Conservation (phyloP, 1,139 yeast species). For the Hemisphaericaspora xylanilytica region DNA sequence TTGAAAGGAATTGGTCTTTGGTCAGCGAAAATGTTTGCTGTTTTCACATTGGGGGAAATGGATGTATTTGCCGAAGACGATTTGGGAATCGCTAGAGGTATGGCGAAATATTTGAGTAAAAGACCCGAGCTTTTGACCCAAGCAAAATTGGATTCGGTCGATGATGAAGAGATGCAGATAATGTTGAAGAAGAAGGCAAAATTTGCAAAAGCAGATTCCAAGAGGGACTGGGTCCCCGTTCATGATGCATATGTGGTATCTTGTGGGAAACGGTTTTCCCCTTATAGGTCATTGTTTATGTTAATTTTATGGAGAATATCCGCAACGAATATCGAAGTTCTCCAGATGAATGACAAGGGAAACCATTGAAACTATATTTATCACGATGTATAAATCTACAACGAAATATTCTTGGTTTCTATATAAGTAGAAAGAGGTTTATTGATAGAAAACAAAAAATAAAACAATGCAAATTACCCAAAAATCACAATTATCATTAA, state of each 20-base stretch:
- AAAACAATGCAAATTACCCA: neutral
- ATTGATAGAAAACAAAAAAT: neutral
- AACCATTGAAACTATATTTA: too few relatives aligned
- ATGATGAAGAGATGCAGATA: conserved; percentile 27
- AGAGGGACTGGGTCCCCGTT: conserved; percentile 56
- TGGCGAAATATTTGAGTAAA: conserved; percentile 56
- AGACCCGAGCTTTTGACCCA: conserved; percentile 52
- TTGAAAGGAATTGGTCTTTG: conserved; percentile 86
- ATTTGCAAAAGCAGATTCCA: conserved; percentile 40
- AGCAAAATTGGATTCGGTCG: conserved; percentile 33
- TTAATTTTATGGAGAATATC: conserved; percentile 71
- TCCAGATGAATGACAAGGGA: conserved; percentile 24
- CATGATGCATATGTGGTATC: conserved; percentile 58
- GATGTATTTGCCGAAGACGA: conserved; percentile 80
- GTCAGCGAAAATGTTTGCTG: conserved; percentile 86
- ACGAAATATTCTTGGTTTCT: too few relatives aligned
- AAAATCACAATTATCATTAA: conserved; percentile 6
- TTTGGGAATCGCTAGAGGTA: conserved; percentile 82
- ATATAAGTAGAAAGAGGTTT: conserved; percentile 1
- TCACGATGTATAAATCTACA: too few relatives aligned
- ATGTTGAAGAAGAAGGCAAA: conserved; percentile 35
- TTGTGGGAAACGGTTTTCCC: conserved; percentile 58
- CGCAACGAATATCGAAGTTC: conserved; percentile 55
- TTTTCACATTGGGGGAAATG: conserved; percentile 63
- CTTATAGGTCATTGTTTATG: conserved; percentile 71